Percentiles rank a stretch among this genome's conserved stretches.
Evolutionary conservation across 306 rosid species (phyloP).

Genomic region (Dryas octopetala): DNA sequence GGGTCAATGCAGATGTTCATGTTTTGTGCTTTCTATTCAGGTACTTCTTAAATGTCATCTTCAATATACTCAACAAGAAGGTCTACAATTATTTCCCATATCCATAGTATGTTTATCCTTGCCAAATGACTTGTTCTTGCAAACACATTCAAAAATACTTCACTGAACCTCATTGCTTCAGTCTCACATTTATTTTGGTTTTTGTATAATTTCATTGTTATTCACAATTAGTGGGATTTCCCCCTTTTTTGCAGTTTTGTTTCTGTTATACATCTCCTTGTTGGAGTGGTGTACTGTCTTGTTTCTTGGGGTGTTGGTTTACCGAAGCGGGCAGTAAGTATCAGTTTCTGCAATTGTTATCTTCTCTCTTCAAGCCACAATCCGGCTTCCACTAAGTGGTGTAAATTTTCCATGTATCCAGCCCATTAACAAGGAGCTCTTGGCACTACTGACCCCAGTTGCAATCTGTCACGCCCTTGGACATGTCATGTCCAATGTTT

Average conservation of each 20-base stretch:
- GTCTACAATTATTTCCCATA: constrained; percentile 95
- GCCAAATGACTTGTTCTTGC: not conserved
- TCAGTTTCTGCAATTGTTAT: not conserved
- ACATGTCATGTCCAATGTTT: constrained; percentile 93
- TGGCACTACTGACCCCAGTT: constrained; percentile 78
- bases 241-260: constrained; percentile 63
- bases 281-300: constrained; percentile 88
- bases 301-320: constrained; percentile 79
- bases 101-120: constrained; percentile 62
- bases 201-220: not conserved
- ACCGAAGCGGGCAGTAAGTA: constrained; percentile 92
- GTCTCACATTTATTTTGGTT: not conserved
- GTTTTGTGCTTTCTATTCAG: constrained; percentile 38
- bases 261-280: constrained; percentile 80
- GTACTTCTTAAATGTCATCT: constrained; percentile 93
- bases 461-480: constrained; percentile 92
- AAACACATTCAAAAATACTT: not conserved
- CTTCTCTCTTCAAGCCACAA: not conserved
- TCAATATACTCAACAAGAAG: constrained; percentile 94
- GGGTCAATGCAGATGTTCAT: constrained; percentile 9
- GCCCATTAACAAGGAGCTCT: constrained; percentile 54
- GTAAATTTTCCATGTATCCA: constrained; percentile 5
- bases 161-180: not conserved
- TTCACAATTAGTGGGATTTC: not conserved
- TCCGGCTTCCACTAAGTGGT: constrained; percentile 3